Evolutionary conservation across 176 grass and related monocot genomes (phyloP).

Genomic region (Ensete glaucum): DNA sequence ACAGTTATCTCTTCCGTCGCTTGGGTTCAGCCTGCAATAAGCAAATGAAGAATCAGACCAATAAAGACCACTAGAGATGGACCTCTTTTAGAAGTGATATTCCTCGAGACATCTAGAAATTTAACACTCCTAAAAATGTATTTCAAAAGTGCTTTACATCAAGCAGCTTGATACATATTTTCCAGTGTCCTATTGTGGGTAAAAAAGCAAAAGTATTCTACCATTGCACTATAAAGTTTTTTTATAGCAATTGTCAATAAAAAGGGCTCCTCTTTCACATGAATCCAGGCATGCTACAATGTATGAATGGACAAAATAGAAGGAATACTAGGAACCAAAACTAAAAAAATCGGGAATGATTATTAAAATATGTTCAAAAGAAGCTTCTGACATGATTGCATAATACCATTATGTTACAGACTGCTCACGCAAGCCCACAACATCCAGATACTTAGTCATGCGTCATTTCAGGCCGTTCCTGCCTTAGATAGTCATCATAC

Average conservation of each 20-base stretch:
- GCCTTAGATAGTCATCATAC: too few relatives aligned
- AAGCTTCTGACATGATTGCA: background rate
- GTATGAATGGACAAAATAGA: too few relatives aligned
- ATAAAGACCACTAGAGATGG: background rate
- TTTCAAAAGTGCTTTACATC: too few relatives aligned
- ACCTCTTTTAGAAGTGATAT: background rate
- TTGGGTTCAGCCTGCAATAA: slow-evolving; percentile 58
- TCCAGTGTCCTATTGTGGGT: background rate
- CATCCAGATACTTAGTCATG: too few relatives aligned
- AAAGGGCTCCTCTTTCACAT: too few relatives aligned
- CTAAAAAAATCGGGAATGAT: too few relatives aligned
- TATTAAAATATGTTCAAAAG: background rate
- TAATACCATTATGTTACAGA: background rate
- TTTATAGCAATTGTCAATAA: too few relatives aligned
- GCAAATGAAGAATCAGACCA: background rate
- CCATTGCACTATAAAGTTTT: background rate
- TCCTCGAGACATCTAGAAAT: background rate
- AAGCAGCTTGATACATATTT: too few relatives aligned
- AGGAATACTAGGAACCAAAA: background rate
- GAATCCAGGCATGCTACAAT: background rate
- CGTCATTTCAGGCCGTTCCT: too few relatives aligned
- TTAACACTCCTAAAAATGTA: background rate
- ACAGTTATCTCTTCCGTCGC: slow-evolving; percentile 57
- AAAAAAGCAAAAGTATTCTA: too few relatives aligned
- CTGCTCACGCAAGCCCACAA: too few relatives aligned